Base-by-base conservation (phyloP, 768 basidiomycete species). In the Kwoniella mangroviensis region DNA sequence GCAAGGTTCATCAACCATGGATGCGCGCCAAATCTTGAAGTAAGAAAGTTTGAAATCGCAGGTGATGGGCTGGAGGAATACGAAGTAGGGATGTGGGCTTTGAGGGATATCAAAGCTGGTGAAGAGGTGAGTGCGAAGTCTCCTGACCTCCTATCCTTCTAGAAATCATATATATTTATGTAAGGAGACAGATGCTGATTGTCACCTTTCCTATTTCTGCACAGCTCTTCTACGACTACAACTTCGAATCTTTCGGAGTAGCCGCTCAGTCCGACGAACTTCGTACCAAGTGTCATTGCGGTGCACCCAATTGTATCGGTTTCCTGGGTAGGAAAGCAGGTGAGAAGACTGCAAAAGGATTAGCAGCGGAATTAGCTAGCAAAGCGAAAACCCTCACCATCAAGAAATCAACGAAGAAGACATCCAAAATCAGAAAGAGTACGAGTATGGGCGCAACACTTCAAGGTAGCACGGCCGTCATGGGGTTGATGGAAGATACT, bases 1-100 rank as follows among this genome's bases (percentile, higher is more conserved):
- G 83, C 84, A 3, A 68, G 84, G n/a, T 85, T 83, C 73, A 81
- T 84, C 70, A 85, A 85, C 70, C 84, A 84, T 71, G 75, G 78
- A 4, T 85, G 84, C 65, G 72, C 73, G 7, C 84, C 84, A 1
- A 85, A 85, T 62, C 73, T 84, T 43, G 80, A 83, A 60, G 83
- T 85, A 21, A 74, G 80, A 6, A 82, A 83, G 63, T 83, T 77
- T 63, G 78, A 79, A 64, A 82, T 78, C 4, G 67, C 80, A 17
- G 82, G 82, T 2, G 80, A 79, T 43, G 83, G 79, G 13, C 64
- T 68, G 54, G 82, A 84, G 63, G 84, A 84, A 75, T 84, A 76
- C 58, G 83, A 85, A 68, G 79, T 85, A 17, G 84, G 84, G 13
- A 77, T 84, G 72, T 85, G 83, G 82, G 81, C 84, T 4, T 51